Evolutionary conservation across 495 filamentous ascomycete genomes (phyloP).

Genomic region (Pseudoneurospora amorphoporcata): DNA sequence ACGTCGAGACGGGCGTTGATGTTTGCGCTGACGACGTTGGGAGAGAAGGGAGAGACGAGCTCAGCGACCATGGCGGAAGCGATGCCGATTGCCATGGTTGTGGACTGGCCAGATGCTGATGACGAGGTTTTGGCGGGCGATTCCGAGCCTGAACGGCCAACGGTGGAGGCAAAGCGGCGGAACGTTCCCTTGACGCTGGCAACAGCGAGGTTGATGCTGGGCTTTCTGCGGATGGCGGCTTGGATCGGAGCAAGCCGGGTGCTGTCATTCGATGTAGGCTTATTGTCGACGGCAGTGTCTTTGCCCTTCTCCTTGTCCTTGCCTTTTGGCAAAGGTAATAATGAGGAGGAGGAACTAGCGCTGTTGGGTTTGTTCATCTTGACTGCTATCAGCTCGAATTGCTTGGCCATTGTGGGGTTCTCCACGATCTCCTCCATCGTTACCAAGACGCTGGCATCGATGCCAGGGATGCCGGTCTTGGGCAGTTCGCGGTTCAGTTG

Average conservation of each 20-base stretch:
- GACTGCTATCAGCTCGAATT: constrained; percentile 36
- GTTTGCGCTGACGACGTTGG: constrained; percentile 3
- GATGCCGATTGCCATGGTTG: constrained; percentile 13
- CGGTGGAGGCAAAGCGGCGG: constrained; percentile 23
- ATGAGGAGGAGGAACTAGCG: not conserved
- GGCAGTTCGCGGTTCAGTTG: constrained; percentile 32
- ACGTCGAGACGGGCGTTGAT: not conserved
- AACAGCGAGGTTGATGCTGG: constrained; percentile 16
- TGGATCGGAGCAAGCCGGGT: not conserved
- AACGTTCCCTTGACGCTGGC: constrained; percentile 14
- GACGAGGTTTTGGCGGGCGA: constrained; percentile 4
- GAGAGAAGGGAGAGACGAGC: constrained; percentile 12
- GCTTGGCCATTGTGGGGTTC: constrained; percentile 37
- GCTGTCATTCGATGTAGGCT: not conserved
- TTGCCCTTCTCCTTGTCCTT: constrained; percentile 11
- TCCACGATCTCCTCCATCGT: constrained; percentile 39
- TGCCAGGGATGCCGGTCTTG: constrained; percentile 8
- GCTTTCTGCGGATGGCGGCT: constrained; percentile 10
- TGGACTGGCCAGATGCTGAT: not conserved
- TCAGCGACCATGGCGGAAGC: constrained; percentile 19
- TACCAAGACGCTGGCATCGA: constrained; percentile 13
- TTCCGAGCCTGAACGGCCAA: constrained; percentile 7
- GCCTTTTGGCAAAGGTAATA: not conserved
- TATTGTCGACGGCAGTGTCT: not conserved
- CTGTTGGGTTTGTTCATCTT: constrained; percentile 21